These are phyloP conservation scores for Hypoxylon sp. DNA, from an alignment of 2,329 filamentous ascomycete species.

Conservation along the genomic window DNA sequence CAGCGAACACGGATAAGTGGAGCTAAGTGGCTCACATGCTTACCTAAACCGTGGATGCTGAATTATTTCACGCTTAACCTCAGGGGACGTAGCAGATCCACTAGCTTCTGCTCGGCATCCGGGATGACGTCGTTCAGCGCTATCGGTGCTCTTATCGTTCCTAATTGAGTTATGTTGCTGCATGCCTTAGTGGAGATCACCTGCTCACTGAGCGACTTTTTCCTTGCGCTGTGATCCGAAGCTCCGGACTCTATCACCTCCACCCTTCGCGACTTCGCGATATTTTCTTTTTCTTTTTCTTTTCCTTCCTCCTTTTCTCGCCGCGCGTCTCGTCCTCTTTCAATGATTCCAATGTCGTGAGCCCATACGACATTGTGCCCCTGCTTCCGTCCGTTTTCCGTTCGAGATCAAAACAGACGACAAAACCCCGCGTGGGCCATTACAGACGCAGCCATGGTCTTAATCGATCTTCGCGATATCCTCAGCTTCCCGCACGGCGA, in stretches of 20 bases:
- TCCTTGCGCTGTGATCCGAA: constrained; percentile 35
- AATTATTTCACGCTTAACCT: not conserved
- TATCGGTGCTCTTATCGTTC: constrained; percentile 19
- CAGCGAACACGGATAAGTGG: not conserved
- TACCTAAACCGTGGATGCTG: not conserved
- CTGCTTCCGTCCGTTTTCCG: constrained; percentile 19
- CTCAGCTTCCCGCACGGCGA: constrained; percentile 64
- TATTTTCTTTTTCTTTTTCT: constrained; percentile 17
- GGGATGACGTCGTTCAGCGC: constrained; percentile 34
- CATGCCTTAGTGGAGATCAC: constrained; percentile 25
- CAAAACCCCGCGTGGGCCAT: constrained; percentile 26
- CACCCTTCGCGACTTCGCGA: constrained; percentile 16
- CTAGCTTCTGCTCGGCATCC: constrained; percentile 14
- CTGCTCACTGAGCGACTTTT: constrained; percentile 41
- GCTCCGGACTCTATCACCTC: constrained; percentile 33
- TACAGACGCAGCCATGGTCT: constrained; percentile 47
- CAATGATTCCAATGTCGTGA: constrained; percentile 26
- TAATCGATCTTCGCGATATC: constrained; percentile 61
- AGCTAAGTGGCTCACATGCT: not conserved
- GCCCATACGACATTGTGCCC: constrained; percentile 6
- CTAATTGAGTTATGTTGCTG: constrained; percentile 20
- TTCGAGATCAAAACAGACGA: constrained; percentile 20
- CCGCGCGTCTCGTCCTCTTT: constrained; percentile 12
- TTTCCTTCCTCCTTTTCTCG: constrained; percentile 4
- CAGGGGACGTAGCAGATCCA: constrained; percentile 3